phyloP scores from a whole-genome alignment of 1,284 basidiomycete species.

The Austroboletus niveus region DNA sequence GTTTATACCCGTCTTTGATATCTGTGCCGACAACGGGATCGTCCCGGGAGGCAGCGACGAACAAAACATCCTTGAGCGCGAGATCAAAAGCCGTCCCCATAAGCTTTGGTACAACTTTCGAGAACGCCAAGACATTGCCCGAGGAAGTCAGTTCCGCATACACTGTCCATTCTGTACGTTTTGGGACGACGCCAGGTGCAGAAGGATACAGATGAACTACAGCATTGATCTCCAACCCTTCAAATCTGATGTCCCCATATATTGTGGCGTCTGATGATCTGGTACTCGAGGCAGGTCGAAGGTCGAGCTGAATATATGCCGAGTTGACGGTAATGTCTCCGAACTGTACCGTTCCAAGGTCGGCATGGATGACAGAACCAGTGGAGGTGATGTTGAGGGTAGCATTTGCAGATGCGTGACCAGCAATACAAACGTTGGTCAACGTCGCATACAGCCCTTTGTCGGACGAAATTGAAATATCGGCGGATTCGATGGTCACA shows the following conservation, averaged over 20 bases:
- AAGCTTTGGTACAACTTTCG: slow-evolving; percentile 5
- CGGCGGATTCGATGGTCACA: slow-evolving; percentile 8
- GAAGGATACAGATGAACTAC: slow-evolving; percentile 9
- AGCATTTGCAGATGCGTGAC: slow-evolving; percentile 2
- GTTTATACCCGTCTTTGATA: slow-evolving; percentile 1
- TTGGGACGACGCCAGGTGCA: not conserved
- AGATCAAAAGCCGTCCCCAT: slow-evolving; percentile 11
- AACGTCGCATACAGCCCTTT: slow-evolving; percentile 7
- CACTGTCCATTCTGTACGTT: slow-evolving; percentile 7
- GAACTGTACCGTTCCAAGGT: slow-evolving; percentile 3
- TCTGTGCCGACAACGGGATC: not conserved
- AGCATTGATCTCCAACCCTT: not conserved
- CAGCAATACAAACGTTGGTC: slow-evolving; percentile 4
- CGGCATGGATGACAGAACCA: slow-evolving; percentile 3
- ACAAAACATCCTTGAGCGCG: slow-evolving; percentile 3
- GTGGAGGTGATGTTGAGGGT: slow-evolving; percentile 1
- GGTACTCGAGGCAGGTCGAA: slow-evolving; percentile 3
- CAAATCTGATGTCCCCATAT: slow-evolving; percentile 3
- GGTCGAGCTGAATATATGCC: slow-evolving; percentile 8
- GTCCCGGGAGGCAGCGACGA: slow-evolving; percentile 7
- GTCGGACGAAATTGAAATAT: slow-evolving; percentile 1
- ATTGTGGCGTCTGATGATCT: slow-evolving; percentile 3
- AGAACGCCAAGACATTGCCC: slow-evolving; percentile 1
- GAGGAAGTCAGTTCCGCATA: slow-evolving; percentile 5
- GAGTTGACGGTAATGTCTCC: slow-evolving; percentile 5